Evolutionary conservation across 352 stramenopile genomes (phyloP).

Genomic region (Phytophthora agathidicida): DNA sequence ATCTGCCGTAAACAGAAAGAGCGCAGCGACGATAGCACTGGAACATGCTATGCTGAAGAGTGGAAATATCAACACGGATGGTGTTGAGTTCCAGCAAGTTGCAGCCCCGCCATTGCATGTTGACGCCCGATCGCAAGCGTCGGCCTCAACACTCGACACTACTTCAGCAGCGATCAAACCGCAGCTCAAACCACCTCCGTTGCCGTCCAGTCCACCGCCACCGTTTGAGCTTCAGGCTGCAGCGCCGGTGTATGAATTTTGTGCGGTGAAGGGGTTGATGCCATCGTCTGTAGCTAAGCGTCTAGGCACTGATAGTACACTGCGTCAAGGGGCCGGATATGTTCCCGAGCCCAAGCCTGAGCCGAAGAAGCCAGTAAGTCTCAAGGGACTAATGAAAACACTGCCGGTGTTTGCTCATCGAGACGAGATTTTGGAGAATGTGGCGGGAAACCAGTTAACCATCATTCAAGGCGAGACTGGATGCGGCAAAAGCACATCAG

Average conservation of each 20-base stretch:
- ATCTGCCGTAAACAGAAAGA: conserved; percentile 13
- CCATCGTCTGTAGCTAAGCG: conserved; percentile 51
- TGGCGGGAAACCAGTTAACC: conserved; percentile 85
- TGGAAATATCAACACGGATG: background rate
- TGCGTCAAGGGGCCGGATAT: conserved; percentile 21
- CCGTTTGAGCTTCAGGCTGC: conserved; percentile 12
- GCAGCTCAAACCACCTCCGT: conserved; percentile 11
- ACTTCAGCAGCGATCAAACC: background rate
- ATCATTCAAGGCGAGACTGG: conserved; percentile 95
- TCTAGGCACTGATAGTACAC: conserved; percentile 30
- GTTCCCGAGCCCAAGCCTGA: conserved; percentile 5
- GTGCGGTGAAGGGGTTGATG: conserved; percentile 39
- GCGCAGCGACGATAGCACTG: conserved; percentile 15
- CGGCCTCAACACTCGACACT: background rate
- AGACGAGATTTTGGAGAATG: conserved; percentile 86
- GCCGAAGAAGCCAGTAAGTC: conserved; percentile 28
- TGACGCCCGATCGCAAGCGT: too few species aligned
- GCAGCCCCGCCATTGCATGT: conserved; percentile 7
- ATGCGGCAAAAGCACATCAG: conserved; percentile 96
- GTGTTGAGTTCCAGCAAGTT: background rate
- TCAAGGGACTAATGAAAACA: conserved; percentile 67
- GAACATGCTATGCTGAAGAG: conserved; percentile 25
- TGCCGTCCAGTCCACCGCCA: conserved; percentile 13
- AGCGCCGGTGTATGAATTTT: conserved; percentile 15
- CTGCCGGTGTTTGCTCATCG: conserved; percentile 90